Base-by-base conservation (phyloP, 2,329 filamentous ascomycete species). In the Colletotrichum sp. region DNA sequence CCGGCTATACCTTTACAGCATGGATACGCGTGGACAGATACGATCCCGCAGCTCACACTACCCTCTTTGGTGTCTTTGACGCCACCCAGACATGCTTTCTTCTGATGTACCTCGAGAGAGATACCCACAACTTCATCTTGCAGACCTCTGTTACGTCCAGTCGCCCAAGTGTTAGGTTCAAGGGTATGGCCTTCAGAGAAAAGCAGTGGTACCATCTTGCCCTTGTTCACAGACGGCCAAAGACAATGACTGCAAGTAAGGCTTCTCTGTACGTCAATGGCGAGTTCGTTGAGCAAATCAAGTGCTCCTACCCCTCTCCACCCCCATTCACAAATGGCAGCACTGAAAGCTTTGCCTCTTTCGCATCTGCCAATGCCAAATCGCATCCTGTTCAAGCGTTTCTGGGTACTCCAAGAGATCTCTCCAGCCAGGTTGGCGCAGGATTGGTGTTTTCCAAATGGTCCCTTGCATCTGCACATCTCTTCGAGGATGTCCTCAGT, bases 1-100 rank as follows among this genome's bases (percentile, higher is more conserved):
- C 89, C n/a, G 97, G 97, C 24, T 99, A 98, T 85, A 98, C 96
- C 1, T 94, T 99, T 76, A 91, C 94, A 61, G 91, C 95, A 1
- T 99, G 97, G 97, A 91, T 98, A 66, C 92, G 94, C 24, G 91
- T 99, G 75, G 96, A 98, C 83, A 89, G 92, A 55, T 98, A 97
- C 83, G 97, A 99, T 83, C 87, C 91, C 7, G 91, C 91, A 61
- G 93, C 94, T 18, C 97, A 99, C 83, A 99, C 97, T 1, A 99
- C 97, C 0, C 90, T 99, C 16, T 99, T 99, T 83, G 97, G 97
- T 30, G 95, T 97, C 10, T 98, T 97, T 83, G 97, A 99, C 84
- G 89, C 93, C 5, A 95, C 92, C 7, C 96, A 98, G 83, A 95
- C 95, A 7, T 99, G 97, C 84, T 99, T 99, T 81, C 87, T 99